These are phyloP conservation scores for Pulveroboletus ravenelii DNA, from an alignment of 768 basidiomycete species.

Conservation along the genomic window DNA sequence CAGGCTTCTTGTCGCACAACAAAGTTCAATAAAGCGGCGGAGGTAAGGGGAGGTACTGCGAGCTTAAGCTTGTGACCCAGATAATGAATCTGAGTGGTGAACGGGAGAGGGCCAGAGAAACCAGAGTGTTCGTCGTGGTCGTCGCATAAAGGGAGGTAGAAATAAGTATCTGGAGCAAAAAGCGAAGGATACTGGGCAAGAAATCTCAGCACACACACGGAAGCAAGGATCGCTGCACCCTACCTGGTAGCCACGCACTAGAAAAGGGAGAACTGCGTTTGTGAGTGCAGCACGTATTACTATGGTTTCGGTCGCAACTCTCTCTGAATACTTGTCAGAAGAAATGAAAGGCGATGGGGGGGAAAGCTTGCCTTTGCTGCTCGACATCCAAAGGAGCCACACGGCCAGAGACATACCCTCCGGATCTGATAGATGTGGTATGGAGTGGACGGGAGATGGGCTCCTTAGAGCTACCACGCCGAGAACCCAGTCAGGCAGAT, in stretches of 20 bases:
- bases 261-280: slow-evolving; percentile 35
- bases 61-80: slow-evolving; percentile 39
- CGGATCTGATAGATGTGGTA: slow-evolving; percentile 27
- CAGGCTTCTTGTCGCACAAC: slow-evolving; percentile 35
- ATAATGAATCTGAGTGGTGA: slow-evolving; percentile 33
- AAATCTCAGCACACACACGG: slow-evolving; percentile 4
- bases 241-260: slow-evolving; percentile 42
- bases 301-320: slow-evolving; percentile 29
- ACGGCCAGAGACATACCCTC: slow-evolving; percentile 37
- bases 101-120: slow-evolving; percentile 33
- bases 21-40: slow-evolving; percentile 38
- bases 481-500: slow-evolving; percentile 27
- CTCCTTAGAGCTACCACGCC: slow-evolving; percentile 13
- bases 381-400: slow-evolving; percentile 48
- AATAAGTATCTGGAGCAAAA: slow-evolving; percentile 42
- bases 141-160: slow-evolving; percentile 37
- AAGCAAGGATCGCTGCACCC: slow-evolving; percentile 1
- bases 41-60: slow-evolving; percentile 37
- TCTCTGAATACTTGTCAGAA: slow-evolving; percentile 28
- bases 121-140: slow-evolving; percentile 20
- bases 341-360: not conserved
- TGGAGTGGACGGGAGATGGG: slow-evolving; percentile 1
- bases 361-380: slow-evolving; percentile 32
- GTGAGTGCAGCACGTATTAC: slow-evolving; percentile 25
- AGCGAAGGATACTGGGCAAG: slow-evolving; percentile 36